A percentile compares a stretch with the other conserved stretches of the same genome.
Evolutionary conservation across 495 filamentous ascomycete species (phyloP).

Genomic region (Glonium stellatum): DNA sequence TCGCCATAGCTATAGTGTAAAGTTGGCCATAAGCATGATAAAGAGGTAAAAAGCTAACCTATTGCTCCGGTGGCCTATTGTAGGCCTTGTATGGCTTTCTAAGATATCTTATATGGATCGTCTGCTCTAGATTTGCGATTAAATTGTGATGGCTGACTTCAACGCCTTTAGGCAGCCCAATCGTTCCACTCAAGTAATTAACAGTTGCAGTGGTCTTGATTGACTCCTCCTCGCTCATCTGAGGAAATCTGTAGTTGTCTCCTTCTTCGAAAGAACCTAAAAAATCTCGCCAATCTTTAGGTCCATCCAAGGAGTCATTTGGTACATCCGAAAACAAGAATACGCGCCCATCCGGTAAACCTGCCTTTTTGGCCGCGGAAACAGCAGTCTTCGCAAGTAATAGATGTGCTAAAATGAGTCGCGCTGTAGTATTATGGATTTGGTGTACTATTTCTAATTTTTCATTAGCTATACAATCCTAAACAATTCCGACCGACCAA

Average conservation of each 20-base stretch:
- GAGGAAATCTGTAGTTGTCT: conserved; percentile 41
- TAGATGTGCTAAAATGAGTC: too few relatives aligned
- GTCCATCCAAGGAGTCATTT: conserved; percentile 26
- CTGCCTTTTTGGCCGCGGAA: too few relatives aligned
- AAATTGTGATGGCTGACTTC: conserved; percentile 34
- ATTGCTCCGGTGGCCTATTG: conserved; percentile 30
- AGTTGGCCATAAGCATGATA: conserved; percentile 38
- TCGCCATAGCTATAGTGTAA: conserved; percentile 32
- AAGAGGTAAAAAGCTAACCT: conserved; percentile 35
- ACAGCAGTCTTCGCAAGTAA: too few relatives aligned
- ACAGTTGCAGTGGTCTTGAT: conserved; percentile 43
- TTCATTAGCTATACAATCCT: too few relatives aligned
- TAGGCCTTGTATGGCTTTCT: conserved; percentile 29
- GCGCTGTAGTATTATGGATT: too few relatives aligned
- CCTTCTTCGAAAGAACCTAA: conserved; percentile 42
- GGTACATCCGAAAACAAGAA: conserved; percentile 46
- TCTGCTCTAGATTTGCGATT: conserved; percentile 34
- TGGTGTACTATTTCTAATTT: too few relatives aligned
- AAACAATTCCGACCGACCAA: too few relatives aligned
- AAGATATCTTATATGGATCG: conserved; percentile 30
- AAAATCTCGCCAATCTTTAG: conserved; percentile 47
- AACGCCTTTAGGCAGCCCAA: conserved; percentile 36
- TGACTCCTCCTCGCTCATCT: conserved; percentile 35
- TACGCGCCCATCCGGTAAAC: conserved; percentile 36
- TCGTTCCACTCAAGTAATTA: conserved; percentile 43